Base-by-base conservation (phyloP, 306 rosid species). In the Urtica urens region DNA sequence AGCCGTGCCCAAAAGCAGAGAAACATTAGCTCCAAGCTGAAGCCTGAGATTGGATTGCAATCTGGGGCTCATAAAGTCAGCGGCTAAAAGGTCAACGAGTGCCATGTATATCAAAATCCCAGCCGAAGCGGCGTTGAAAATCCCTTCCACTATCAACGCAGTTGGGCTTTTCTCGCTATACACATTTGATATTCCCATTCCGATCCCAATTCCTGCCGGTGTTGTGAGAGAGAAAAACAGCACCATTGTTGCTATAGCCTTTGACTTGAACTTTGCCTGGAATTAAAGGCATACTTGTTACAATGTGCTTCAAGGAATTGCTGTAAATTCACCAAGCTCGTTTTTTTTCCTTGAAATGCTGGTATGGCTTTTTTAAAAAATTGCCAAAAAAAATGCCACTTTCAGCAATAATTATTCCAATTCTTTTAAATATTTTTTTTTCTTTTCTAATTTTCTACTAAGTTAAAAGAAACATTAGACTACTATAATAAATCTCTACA, bases 101-200 rank as follows among this genome's bases (percentile, higher is more conserved):
- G 94, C 80, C 88, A 77, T 79, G 66, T 64, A 73, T 23, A 71
- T 74, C 9, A 79, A 62, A 26, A 83, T 63, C 55, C 94, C 88
- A 38, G 80, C 77, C 3, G 94, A 83, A 28, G 80, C 73, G 44
- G 88, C 73, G 53, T 79, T 72, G 29, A 79, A 69, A 42, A 67
- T 1, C 26, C 88, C 94, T 60, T 74, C 76, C 31, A 76, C 72
- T 35, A 73, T 60, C 7, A 71, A 46, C 3, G 82, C 73, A 25
- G 65, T 69, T 53, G 76, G 64, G 52, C 78, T 72, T 5, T 22
- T 77, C 31, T 56, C 73, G 22, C 59, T 22, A 59, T 79, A 83
- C 5, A 58, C 42, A 1, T 59, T 69, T 68, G 94, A 77, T 57
- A 79, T 51, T 10, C 82, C 86, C 19, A 79, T 72, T 2, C 87